These are phyloP conservation scores for Colletotrichum neosansevieriae DNA, from an alignment of 2,329 filamentous ascomycete species.

Conservation along the genomic window DNA sequence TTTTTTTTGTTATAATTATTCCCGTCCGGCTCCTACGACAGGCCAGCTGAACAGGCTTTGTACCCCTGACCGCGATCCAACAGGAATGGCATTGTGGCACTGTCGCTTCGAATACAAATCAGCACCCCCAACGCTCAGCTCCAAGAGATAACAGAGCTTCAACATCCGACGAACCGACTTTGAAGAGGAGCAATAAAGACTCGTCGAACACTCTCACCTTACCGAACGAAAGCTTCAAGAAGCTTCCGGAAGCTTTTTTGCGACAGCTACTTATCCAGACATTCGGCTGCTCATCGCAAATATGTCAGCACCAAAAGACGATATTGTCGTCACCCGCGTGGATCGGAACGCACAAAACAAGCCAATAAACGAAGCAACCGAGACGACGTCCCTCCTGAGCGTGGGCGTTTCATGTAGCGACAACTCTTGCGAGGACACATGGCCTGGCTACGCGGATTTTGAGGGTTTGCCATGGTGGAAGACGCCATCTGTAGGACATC, in stretches of 20 bases:
- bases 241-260: background rate
- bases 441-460: conserved; percentile 69
- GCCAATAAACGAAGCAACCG: conserved; percentile 44
- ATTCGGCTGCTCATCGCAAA: background rate
- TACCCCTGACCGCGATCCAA: conserved; percentile 16
- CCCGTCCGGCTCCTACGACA: background rate
- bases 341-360: conserved; percentile 27
- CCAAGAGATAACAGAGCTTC: conserved; percentile 24
- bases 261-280: background rate
- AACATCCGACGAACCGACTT: background rate
- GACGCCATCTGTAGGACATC: conserved; percentile 67
- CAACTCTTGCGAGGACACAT: conserved; percentile 49
- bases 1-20: conserved; percentile 9
- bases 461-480: conserved; percentile 71
- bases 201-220: background rate
- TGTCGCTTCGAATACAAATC: conserved; percentile 15
- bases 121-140: background rate
- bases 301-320: conserved; percentile 35
- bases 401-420: conserved; percentile 43
- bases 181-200: background rate
- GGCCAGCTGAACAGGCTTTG: conserved; percentile 2
- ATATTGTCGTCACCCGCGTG: conserved; percentile 36
- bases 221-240: background rate
- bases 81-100: conserved; percentile 34
- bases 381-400: conserved; percentile 56